Base-by-base conservation (phyloP, 306 rosid genomes). In the Biancaea sappan region DNA sequence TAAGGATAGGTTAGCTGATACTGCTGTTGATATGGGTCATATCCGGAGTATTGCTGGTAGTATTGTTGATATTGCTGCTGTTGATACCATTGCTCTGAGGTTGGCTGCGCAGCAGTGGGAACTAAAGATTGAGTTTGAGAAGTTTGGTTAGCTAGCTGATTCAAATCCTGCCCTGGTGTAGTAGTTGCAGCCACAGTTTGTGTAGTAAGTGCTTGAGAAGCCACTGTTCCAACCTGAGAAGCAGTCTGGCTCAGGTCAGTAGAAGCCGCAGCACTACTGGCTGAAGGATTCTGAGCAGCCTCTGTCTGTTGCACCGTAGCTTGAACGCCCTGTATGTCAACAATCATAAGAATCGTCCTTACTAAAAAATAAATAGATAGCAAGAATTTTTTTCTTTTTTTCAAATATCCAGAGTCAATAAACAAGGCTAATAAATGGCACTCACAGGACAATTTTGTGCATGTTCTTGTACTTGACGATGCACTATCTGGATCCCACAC, bases 381-480 rank as follows among this genome's bases (percentile, higher is more conserved):
- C 8, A 18, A 35, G 22, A 43, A 8, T 3, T 18, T 14, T n/a
- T n/a, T n/a, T n/a, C n/a, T n/a, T n/a, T n/a, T n/a, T 24, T 44
- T 13, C 18, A 25, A 34, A 29, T 21, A 7, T 26, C 51, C 31
- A 43, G 31, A 2, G 3, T 21, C 3, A 43, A 62, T 15, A 65
- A 70, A 35, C 69, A 50, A 46, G 37, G 73, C n/a, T 9, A 32
- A 74, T 26, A 68, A 14, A 66, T 22, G 35, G 51, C 37, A 83
- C 99, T 62, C 84, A 95, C 98, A 35, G 96, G 81, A 67, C 97
- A 95, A 67, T 48, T 88, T 82, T 87, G 98, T 24, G 97, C 99
- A 32, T 95, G 99, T 66, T 95, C 99, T 77, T 95, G 98, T 10
- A 92, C 98, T 83, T 90, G 99, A 60, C 96, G 86, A 71, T 95